Percentiles rank a stretch among this genome's conserved stretches.
phyloP scores from a whole-genome alignment of 2,329 filamentous ascomycete genomes.

The Cladosporium sp. region DNA sequence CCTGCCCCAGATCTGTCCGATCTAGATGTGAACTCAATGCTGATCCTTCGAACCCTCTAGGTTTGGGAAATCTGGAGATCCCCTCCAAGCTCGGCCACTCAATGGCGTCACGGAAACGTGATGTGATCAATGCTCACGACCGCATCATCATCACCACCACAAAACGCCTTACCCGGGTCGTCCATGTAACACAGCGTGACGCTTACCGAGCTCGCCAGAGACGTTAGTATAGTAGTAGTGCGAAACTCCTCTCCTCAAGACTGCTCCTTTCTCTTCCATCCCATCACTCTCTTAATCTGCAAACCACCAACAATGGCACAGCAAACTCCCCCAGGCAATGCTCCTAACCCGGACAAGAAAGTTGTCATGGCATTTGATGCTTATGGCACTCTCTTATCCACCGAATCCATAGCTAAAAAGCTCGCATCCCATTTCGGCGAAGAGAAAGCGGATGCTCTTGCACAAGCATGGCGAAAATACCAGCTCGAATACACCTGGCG shows the following conservation, averaged over 20 bases:
- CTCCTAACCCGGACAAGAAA: slow-evolving; percentile 3
- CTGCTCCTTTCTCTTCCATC: background rate
- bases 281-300: background rate
- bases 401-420: slow-evolving; percentile 61
- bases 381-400: slow-evolving; percentile 71
- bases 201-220: background rate
- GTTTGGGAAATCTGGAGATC: slow-evolving; percentile 7
- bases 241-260: background rate
- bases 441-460: slow-evolving; percentile 54
- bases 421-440: slow-evolving; percentile 56
- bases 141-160: background rate
- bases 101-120: slow-evolving; percentile 3
- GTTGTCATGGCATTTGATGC: slow-evolving; percentile 63
- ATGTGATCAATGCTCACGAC: background rate
- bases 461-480: slow-evolving; percentile 61
- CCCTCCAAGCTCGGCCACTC: background rate
- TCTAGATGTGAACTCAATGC: background rate
- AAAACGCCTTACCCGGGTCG: background rate
- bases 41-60: background rate
- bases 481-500: slow-evolving; percentile 78
- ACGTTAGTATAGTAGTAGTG: background rate
- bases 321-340: background rate
- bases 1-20: background rate
- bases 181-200: background rate
- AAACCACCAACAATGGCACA: background rate